These are phyloP conservation scores for Verticillium isaacii DNA, from an alignment of 2,329 filamentous ascomycete genomes.

Conservation along the genomic window DNA sequence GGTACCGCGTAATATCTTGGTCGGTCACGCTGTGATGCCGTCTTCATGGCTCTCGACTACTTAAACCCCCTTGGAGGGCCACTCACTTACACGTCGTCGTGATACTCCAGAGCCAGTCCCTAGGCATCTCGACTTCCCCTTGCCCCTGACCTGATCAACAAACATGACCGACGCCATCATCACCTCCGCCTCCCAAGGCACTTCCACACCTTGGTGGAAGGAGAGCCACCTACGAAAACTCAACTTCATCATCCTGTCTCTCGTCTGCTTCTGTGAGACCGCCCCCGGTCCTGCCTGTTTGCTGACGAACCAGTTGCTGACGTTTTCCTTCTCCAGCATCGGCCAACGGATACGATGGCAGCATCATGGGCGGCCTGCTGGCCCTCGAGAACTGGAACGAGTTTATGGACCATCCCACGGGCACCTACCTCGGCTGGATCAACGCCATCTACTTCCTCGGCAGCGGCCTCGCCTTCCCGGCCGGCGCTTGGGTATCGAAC, in stretches of 20 bases:
- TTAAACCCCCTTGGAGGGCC: background rate
- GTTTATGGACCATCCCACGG: conserved; percentile 41
- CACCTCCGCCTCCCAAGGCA: conserved; percentile 5
- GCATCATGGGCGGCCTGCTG: conserved; percentile 39
- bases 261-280: conserved; percentile 16
- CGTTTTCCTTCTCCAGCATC: conserved; percentile 18
- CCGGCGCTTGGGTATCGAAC: conserved; percentile 52
- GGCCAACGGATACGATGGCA: conserved; percentile 28
- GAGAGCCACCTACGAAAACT: conserved; percentile 35
- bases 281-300: background rate
- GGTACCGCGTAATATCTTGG: background rate
- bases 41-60: background rate
- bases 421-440: conserved; percentile 44
- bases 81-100: background rate
- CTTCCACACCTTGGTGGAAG: conserved; percentile 35
- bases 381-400: conserved; percentile 38
- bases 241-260: conserved; percentile 32
- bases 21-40: background rate
- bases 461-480: conserved; percentile 49
- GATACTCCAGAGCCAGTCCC: background rate
- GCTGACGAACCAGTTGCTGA: background rate
- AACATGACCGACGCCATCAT: background rate
- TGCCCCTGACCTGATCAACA: background rate
- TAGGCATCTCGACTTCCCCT: background rate
- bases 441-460: conserved; percentile 57